Conservation (phyloP, 2,329 filamentous ascomycete species). For the Aspergillus udagawae region DNA sequence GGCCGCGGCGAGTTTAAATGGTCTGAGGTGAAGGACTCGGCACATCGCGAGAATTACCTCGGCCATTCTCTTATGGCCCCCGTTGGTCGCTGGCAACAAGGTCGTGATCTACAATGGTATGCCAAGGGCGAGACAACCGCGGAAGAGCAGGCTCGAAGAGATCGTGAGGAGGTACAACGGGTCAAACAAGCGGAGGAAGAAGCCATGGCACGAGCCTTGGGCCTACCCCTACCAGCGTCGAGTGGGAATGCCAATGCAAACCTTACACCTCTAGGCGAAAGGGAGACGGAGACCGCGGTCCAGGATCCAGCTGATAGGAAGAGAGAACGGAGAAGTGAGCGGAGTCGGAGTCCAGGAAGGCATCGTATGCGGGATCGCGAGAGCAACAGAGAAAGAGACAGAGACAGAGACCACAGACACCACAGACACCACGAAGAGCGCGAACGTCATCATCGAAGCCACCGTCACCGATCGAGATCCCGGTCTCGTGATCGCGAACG, state of each 20-base stretch:
- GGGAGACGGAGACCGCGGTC: slow-evolving; percentile 53
- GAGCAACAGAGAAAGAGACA: slow-evolving; percentile 24
- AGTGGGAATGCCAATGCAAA: slow-evolving; percentile 62
- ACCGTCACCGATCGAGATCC: slow-evolving; percentile 30
- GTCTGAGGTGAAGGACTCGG: slow-evolving; percentile 84
- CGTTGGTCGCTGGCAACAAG: slow-evolving; percentile 87
- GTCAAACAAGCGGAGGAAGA: slow-evolving; percentile 93
- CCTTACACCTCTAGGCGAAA: slow-evolving; percentile 58
- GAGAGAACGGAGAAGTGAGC: slow-evolving; percentile 28
- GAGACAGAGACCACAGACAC: slow-evolving; percentile 47
- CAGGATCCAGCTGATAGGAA: slow-evolving; percentile 34
- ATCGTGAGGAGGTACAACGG: slow-evolving; percentile 69
- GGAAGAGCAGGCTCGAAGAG: slow-evolving; percentile 47
- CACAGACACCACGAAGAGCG: slow-evolving; percentile 29
- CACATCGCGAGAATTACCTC: slow-evolving; percentile 85
- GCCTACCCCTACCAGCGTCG: slow-evolving; percentile 64
- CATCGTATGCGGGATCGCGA: slow-evolving; percentile 27
- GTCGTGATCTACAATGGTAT: slow-evolving; percentile 65
- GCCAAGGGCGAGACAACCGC: slow-evolving; percentile 54
- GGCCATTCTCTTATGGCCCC: slow-evolving; percentile 90
- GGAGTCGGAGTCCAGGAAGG: slow-evolving; percentile 30
- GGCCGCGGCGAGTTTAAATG: slow-evolving; percentile 91
- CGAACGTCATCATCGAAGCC: slow-evolving; percentile 28
- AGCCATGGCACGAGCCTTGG: slow-evolving; percentile 77
- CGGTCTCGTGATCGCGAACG: slow-evolving; percentile 24